Base-by-base conservation (phyloP, 2,329 filamentous ascomycete genomes). In the Dactylellina parvicollis region DNA sequence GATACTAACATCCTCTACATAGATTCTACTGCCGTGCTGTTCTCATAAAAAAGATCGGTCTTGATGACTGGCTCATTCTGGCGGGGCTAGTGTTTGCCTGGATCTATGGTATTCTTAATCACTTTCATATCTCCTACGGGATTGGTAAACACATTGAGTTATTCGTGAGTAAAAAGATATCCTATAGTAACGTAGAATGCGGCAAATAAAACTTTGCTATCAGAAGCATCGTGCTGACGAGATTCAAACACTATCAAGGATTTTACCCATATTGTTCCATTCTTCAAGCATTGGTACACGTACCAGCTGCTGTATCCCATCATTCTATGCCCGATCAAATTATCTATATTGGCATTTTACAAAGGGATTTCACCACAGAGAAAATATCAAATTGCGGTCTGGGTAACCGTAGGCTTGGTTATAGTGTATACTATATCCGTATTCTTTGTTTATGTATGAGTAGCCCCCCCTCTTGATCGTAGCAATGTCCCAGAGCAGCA, bases 301-400 rank as follows among this genome's bases (percentile, higher is more conserved):
- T 82, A 81, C 75, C 79, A 81, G 59, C 67, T 82, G 40, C 76
- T 81, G 44, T 83, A 80, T 75, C 76, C 80, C 3, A 75, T 79
- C 10, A 77, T 78, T 20, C 79, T 81, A 49, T 75, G 77, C 49
- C 80, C 80, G 7, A 78, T 80, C 56, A 83, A 83, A 66, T 75
- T 82, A 32, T 82, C 80, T 50, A 81, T 83, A 34, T 67, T 83
- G 40, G 77, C 79, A 34, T 83, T 83, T 74, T 83, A 83, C 67
- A 78, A 81, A 14, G 80, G 81, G 9, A 79, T 83, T 22, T 79
- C 78, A 7, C 76, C 76, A 7, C 71, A 75, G 1, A 72, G 57
- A 16, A 55, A 64, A 9, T 79, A 78, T 49, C 75, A 78, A 38
- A 62, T 73, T 5, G 60, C 76, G 20, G 67, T 78, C 12, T 82